Evolutionary conservation across 768 basidiomycete genomes (phyloP).

Genomic region (Nidularia pulvinata): DNA sequence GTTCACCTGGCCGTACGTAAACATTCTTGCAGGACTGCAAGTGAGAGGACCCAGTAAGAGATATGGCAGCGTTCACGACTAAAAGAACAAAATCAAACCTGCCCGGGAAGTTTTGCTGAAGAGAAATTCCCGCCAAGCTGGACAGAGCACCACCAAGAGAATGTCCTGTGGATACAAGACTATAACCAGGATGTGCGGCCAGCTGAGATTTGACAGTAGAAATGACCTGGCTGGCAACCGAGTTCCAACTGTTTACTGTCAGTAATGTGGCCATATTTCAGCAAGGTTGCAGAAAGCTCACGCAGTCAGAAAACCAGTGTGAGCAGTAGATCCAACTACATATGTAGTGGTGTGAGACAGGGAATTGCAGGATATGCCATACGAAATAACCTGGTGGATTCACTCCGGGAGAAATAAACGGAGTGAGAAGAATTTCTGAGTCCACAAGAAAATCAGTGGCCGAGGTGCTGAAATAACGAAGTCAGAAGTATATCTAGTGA

Average conservation of each 20-base stretch:
- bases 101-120: constrained; percentile 8
- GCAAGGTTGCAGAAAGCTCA: constrained; percentile 6
- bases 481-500: background rate
- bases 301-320: constrained; percentile 35
- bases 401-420: constrained; percentile 20
- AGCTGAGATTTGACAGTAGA: constrained; percentile 23
- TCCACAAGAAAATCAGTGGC: constrained; percentile 16
- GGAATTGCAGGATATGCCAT: background rate
- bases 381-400: constrained; percentile 8
- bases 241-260: constrained; percentile 21
- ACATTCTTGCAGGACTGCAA: constrained; percentile 6
- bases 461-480: constrained; percentile 8
- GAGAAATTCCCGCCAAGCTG: constrained; percentile 5
- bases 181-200: constrained; percentile 25
- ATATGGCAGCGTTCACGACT: background rate
- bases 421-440: constrained; percentile 10
- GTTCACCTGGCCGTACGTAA: constrained; percentile 14
- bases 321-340: constrained; percentile 21
- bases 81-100: background rate
- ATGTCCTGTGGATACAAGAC: constrained; percentile 32
- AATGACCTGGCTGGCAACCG: constrained; percentile 25
- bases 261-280: background rate
- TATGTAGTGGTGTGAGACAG: background rate
- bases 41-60: no score
- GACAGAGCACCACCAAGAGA: constrained; percentile 31